Base-by-base conservation (phyloP, 306 rosid genomes). In the Neltuma alba region DNA sequence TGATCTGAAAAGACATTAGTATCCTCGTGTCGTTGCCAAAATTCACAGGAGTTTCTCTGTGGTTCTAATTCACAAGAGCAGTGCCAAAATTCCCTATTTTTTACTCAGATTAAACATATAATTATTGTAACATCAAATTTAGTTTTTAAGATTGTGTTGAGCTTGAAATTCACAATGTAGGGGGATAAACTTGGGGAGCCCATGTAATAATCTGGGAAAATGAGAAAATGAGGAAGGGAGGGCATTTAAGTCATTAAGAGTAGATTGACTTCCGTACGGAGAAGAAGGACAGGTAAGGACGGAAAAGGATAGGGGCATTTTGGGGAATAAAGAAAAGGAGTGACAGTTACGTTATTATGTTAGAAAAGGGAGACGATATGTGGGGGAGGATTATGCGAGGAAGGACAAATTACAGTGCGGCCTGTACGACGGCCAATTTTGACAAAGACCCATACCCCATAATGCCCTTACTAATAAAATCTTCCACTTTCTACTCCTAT, bases 311-410 rank as follows among this genome's bases (percentile, higher is more conserved):
- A 77, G 99, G 97, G 84, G 84, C 3, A 85, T 0, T 3, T 38
- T 14, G 4, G 97, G 83, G 42, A 78, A 55, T 64, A 5, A 0
- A 0, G 0, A 4, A 4, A 15, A 18, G 21, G 82, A 78, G 80
- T 70, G 25, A 78, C 74, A 80, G 74, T 74, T 23, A 58, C 65
- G 7, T 47, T 77, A n/a, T n/a, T 13, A 60, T 84, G 61, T 48
- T 7, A 7, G 61, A 21, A 54, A 33, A 58, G 69, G 37, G 68
- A 72, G 85, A 71, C 34, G 71, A 45, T 79, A 89, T 89, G 72
- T 75, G 92, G 99, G 89, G 99, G 86, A 95, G 97, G 91, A 86
- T 1, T 89, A 92, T 91, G 37, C 83, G 98, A 89, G 99, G 98
- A 89, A 95, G 99, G 97, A 95, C 95, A 89, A 85, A 90, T 84